phyloP scores from a whole-genome alignment of 2,329 filamentous ascomycete genomes.

The Exophiala xenobiotica region DNA sequence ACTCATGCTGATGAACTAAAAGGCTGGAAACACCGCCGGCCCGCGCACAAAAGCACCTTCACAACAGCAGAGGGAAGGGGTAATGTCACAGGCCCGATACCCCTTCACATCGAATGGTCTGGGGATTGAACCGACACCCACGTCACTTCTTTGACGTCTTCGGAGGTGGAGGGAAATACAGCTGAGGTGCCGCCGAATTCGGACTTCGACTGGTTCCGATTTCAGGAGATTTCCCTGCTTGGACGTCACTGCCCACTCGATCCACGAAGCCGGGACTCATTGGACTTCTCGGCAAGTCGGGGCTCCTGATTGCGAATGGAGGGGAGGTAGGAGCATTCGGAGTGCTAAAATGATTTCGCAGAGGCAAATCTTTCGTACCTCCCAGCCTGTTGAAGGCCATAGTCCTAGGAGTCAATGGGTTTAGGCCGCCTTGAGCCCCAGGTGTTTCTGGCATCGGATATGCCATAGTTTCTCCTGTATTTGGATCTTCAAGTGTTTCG shows the following conservation, averaged over 20 bases:
- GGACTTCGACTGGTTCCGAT: slow-evolving; percentile 11
- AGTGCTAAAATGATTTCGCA: slow-evolving; percentile 38
- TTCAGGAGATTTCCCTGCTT: slow-evolving; percentile 17
- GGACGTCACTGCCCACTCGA: slow-evolving; percentile 28
- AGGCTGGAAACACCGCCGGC: too few species aligned
- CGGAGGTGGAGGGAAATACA: slow-evolving; percentile 27
- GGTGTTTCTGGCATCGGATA: slow-evolving; percentile 33
- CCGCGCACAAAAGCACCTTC: too few species aligned
- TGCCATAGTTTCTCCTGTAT: slow-evolving; percentile 32
- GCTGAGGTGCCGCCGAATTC: slow-evolving; percentile 20
- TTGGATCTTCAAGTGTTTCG: slow-evolving; percentile 36
- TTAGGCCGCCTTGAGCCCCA: slow-evolving; percentile 33
- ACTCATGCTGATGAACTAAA: too few species aligned
- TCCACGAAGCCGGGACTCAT: slow-evolving; percentile 28
- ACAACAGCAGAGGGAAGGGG: too few species aligned
- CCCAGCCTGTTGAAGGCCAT: slow-evolving; percentile 43
- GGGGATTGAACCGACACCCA: too few species aligned
- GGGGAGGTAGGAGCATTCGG: slow-evolving; percentile 23
- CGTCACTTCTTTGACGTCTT: slow-evolving; percentile 23
- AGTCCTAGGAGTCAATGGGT: slow-evolving; percentile 44
- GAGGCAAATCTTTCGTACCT: slow-evolving; percentile 41
- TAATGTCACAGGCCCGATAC: too few species aligned
- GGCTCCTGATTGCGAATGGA: slow-evolving; percentile 25
- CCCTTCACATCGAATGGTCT: too few species aligned
- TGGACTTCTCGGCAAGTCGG: slow-evolving; percentile 27